Base-by-base conservation (phyloP, 306 rosid genomes). In the Cercis canadensis region DNA sequence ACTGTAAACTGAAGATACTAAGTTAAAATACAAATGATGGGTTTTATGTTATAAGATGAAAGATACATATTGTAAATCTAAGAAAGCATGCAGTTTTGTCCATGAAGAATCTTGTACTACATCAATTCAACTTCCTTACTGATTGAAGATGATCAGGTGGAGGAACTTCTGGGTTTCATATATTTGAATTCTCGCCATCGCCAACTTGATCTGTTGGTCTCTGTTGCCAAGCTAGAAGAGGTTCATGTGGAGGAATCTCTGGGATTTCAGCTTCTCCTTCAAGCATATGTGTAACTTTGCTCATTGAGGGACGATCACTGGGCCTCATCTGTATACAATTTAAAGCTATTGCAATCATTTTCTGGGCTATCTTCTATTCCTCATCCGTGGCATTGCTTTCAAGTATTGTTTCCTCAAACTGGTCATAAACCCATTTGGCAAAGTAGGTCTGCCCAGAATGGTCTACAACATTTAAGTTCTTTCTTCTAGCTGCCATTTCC, bases 301-400 rank as follows among this genome's bases (percentile, higher is more conserved):
- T 70, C 66, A 70, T 70, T 32, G 75, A 44, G 21, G 75, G 65
- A 12, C 57, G 75, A 43, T 69, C 65, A 32, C 15, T 29, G 6
- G 75, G 75, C 6, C 36, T 69, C 56, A 69, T 57, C 19, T 56
- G 56, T n/a, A 69, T 69, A 39, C 74, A 69, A 29, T n/a, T 24
- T 11, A 56, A 44, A 29, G 56, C 45, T 16, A 69, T 15, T 0
- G 21, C 2, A 31, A 56, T 56, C 65, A 69, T 43, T 21, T 69
- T 69, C 14, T 41, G 49, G 5, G 65, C 74, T 11, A 56, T 56
- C 18, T 29, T 51, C 57, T 69, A 41, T 15, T 67, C 73, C 74
- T 56, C 65, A n/a, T 69, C 34, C 5, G 56, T 29, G 18, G 55
- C 74, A 70, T 70, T 45, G 54, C 39, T 44, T 8, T 29, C 0